Base-by-base conservation (phyloP, 257 asterid species). In the Pogostemon cablin region DNA sequence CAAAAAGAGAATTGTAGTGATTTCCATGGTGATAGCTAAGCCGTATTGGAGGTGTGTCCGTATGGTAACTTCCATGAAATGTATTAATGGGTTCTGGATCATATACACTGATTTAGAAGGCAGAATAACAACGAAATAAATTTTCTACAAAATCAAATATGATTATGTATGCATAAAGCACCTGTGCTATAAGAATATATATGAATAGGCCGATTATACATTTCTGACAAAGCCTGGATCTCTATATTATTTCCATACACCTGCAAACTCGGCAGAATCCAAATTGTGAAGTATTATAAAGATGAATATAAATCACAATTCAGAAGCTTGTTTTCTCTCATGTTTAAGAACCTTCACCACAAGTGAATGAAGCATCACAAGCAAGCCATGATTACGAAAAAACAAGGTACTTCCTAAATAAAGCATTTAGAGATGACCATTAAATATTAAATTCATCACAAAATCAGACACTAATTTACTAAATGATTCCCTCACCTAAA, bases 141-240 rank as follows among this genome's bases (percentile, higher is more conserved):
- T 56, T 37, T 66, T 59, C 43, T 40, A 46, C 6, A 39, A 64
- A 63, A 65, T 61, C 10, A 58, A 68, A 41, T 39, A 61, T 44
- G 49, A 71, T 69, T 17, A 43, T 57, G 55, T 62, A 55, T 54
- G 61, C 69, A 56, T 60, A 59, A 47, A 46, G 75, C 75, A 95
- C 99, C 97, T 84, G 99, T 86, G 83, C 90, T 86, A 86, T 88
- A 95, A 38, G 98, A 95, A 78, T 88, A 92, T 73, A 95, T 95
- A 69, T 95, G 99, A 63, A 91, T 91, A 44, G 99, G 99, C 69
- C 98, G 96, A 80, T 91, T 91, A 81, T 95, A 95, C 96, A 95
- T 95, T 78, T 95, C 98, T 70, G 90, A 90, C 74, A 95, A 64
- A 68, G 95, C 96, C 81, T 95, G 99, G 76, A 95, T 95, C 89